Base-by-base conservation (phyloP, 768 basidiomycete species). In the Gloeostereum incarnatum region DNA sequence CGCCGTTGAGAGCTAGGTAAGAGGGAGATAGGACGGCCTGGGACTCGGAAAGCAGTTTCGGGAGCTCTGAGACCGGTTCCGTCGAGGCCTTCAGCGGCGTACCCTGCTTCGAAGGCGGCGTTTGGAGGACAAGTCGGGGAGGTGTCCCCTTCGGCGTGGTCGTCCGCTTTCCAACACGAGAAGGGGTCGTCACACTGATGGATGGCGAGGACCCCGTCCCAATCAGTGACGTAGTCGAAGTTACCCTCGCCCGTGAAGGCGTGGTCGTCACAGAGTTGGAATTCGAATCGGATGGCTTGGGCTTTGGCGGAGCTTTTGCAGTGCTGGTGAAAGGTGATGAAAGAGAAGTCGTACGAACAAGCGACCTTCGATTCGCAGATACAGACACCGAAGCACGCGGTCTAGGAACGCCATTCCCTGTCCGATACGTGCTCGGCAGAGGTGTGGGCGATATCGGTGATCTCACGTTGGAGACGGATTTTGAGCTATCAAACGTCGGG, bases 141-240 rank as follows among this genome's bases (percentile, higher is more conserved):
- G 60, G 59, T 5, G 60, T 62, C 19, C 42, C 45, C 39, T 50
- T 56, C 11, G 61, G 60, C 5, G 55, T 47, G 2, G 55, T 49
- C 10, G 57, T 40, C 17, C 47, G 39, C 42, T 61, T 53, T 36
- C 48, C 40, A 36, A 58, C 62, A 14, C 69, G 65, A 44, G 56
- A 64, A 2, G 68, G 65, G 6, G 63, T 60, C 3, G 65, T 62
- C 11, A 67, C 45, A 40, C 56, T 63, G 16, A 63, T 61, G 8
- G 63, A 51, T 18, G 62, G 64, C 8, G 64, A 60, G 26, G 45
- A 27, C 20, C 26, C 9, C 14, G 33, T n/a, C 11, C 16, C 14
- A 3, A 20, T 34, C 19, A 11, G 14, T 2, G 33, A 13, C 4
- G 13, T 20, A 7, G 21, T 14, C 19, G 33, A 34, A 11, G 33